Evolutionary conservation across 208 protist species (phyloP), one percentile per base, ranked within the genome.

Genomic region (Acanthamoeba castellanii): DNA sequence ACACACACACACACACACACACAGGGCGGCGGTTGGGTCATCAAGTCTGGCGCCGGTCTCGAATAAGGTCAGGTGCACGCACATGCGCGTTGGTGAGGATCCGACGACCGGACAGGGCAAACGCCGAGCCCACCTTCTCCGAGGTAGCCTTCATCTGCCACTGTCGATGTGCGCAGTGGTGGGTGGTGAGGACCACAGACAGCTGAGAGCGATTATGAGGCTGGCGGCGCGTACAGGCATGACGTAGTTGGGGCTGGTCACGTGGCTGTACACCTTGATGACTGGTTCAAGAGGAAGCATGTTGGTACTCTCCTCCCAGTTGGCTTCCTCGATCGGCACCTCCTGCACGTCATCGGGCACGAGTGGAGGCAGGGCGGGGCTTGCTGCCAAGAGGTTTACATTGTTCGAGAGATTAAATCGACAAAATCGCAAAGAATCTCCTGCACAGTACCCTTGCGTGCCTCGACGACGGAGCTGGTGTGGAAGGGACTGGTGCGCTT

Each of bases 1-100:
- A 25, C 25, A 50, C 42, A 32, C 30, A 78, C 22, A 68, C 37
- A 42, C 37, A 42, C 37, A 42, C 37, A 42, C 37, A 42, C n/a
- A 61, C 55, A 5, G 11, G 55, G 55, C n/a, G n/a, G n/a, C n/a
- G 22, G 27, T 68, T 5, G 61, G 3, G 61, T 68, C 61, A 68
- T n/a, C 61, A n/a, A 27, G 61, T 27, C 16, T 68, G 61, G 22
- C 61, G 4, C 61, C 22, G 61, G 37, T 3, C 37, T 42, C 37
- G 37, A 42, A 42, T 42, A 42, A 42, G 37, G 37, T 42, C 37
- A 42, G 37, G 37, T 22, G 59, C 14, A 45, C 42, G 76, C 92
- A 70, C 70, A 34, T 91, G 92, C 32, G 78, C 78, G 59, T 85
- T 95, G 47, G 81, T 91, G 13, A 91, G 59, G 34, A 91, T 64